Base-by-base conservation (phyloP, 2,329 filamentous ascomycete genomes). In the Cladophialophora psammophila region DNA sequence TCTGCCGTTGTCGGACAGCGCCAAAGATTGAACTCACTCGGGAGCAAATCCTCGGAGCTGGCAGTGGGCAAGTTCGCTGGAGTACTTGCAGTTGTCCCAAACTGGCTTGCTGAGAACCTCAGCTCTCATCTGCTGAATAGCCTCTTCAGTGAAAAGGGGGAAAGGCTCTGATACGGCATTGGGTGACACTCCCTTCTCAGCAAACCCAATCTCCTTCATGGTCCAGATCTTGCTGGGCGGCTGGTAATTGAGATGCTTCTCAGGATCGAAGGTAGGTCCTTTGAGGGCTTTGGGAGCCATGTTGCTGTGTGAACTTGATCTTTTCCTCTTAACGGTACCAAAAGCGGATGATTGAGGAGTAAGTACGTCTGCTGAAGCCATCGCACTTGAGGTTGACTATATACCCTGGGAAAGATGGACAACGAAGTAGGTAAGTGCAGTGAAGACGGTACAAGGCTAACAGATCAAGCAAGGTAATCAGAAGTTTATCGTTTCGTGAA, bases 101-200 rank as follows among this genome's bases (percentile, higher is more conserved):
- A 89, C 85, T 13, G 84, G 80, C 0, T 84, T 78, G 59, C 83
- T 83, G 48, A 89, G 80, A 32, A 89, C 82, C 75, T 90, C 88
- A 0, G 77, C 78, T 66, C 88, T 81, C 81, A 90, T 89, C 64
- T 85, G 81, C 72, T 83, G 76, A 50, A 90, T 81, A 0, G 87
- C 87, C 59, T 88, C 86, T 26, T 81, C 73, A 5, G 84, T 85
- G 75, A 90, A 90, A 18, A 90, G 82, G 1, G 80, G 80, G 75
- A 90, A 90, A 0, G 88, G 87, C 62, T 88, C 83, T 0, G 87
- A 87, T 55, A 88, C 87, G 2, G 87, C 88, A 56, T 86, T 80
- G 0, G 83, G 83, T 1, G 88, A 90, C 31, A 90, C 82, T 1
- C 87, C 88, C 20, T 79, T 80, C 57, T 82, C 81, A 2, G 81